Base-by-base conservation (phyloP, 495 filamentous ascomycete genomes). In the Xylaria acuta region DNA sequence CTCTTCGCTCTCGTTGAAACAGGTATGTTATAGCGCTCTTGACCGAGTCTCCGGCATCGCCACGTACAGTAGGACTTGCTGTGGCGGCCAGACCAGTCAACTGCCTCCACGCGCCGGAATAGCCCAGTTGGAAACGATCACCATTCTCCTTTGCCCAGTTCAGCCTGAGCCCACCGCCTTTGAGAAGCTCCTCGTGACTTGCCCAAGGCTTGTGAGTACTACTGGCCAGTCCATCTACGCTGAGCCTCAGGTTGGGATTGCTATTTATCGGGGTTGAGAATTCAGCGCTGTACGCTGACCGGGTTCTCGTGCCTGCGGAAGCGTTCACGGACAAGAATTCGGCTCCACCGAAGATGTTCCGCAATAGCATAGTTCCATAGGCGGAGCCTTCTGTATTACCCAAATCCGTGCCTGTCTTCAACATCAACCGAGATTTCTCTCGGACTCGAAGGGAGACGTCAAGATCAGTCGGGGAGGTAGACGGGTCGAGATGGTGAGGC, bases 311-410 rank as follows among this genome's bases (percentile, higher is more conserved):
- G 34, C 96, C 96, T 36, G 94, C 81, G 1, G 93, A 92, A 20
- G 93, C 95, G 76, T 96, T 94, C 58, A 97, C 80, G 5, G 84
- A 85, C 68, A 98, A 80, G n/a, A 89, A 90, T 82, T 99, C 96
- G 20, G 96, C 95, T 34, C 97, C 97, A 49, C 96, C 96, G 77
- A 98, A 95, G 53, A 99, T 87, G 82, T 99, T 99, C 60, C 97
- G 91, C 80, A 92, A 89, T 16, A 93, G 86, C 38, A 92, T 86
- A 67, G 95, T 93, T 68, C 92, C 88, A 79, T 97, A 97, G 2
- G 95, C 95, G 4, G 93, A 95, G 20, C 94, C 97, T 80, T 98
- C 97, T 16, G 92, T 86, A 75, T 95, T 94, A 65, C 97, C 96
- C 34, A 97, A 84, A 75, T 97, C 94, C 6, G 96, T 98, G 41